Conservation (phyloP, 2,329 filamentous ascomycete genomes). For the Claviceps sp. region DNA sequence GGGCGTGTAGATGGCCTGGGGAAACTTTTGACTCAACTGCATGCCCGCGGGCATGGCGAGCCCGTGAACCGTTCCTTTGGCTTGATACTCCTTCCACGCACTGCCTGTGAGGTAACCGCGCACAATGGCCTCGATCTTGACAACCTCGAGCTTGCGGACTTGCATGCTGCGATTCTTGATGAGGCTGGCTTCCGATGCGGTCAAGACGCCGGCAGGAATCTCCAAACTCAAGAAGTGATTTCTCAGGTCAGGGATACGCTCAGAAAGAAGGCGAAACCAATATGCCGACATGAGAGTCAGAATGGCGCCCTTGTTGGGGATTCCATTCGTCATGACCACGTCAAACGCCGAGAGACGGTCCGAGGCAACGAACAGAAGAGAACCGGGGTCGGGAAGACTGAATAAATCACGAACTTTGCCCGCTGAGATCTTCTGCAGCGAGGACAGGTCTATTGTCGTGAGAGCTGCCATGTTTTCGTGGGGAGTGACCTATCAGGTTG, state of each 20-base stretch:
- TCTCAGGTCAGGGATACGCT: conserved; percentile 32
- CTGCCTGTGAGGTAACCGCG: conserved; percentile 80
- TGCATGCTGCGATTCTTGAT: conserved; percentile 60
- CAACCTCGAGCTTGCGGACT: conserved; percentile 39
- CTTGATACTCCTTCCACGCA: conserved; percentile 64
- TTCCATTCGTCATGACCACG: conserved; percentile 66
- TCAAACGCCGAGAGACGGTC: conserved; percentile 95
- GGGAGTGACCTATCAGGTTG: too few species aligned
- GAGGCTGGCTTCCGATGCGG: conserved; percentile 30
- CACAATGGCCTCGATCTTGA: conserved; percentile 31
- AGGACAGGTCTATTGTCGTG: conserved; percentile 17
- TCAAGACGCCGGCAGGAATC: conserved; percentile 18
- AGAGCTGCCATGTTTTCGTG: conserved; percentile 9
- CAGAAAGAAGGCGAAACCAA: conserved; percentile 39
- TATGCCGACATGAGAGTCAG: conserved; percentile 32
- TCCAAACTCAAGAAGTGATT: conserved; percentile 38
- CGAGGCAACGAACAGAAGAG: conserved; percentile 70
- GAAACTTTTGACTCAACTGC: conserved; percentile 55
- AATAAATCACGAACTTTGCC: conserved; percentile 76
- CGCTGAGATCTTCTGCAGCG: conserved; percentile 22
- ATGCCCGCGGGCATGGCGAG: conserved; percentile 56
- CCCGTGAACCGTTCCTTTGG: conserved; percentile 66
- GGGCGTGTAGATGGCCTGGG: conserved; percentile 51
- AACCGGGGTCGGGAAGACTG: conserved; percentile 45
- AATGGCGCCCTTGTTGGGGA: conserved; percentile 39